Base-by-base conservation (phyloP, 306 rosid genomes). In the Aeschynomene evenia region DNA sequence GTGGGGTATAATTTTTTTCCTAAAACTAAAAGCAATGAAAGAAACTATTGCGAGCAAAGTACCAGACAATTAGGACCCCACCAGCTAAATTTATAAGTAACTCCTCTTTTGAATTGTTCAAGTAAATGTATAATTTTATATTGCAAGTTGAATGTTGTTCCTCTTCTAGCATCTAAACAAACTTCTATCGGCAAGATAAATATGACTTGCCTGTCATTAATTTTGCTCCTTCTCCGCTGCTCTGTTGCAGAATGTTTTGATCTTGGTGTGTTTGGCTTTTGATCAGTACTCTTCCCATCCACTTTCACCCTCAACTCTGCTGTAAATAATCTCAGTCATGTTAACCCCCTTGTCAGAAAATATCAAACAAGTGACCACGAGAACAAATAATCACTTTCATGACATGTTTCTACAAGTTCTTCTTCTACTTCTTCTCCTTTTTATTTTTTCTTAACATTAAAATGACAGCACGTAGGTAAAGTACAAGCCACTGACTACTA, bases 211-310 rank as follows among this genome's bases (percentile, higher is more conserved):
- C 99, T 87, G 64, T 95, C 96, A 81, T 95, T 95, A 45, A 95
- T 95, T 84, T 95, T 95, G 80, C 99, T 95, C 80, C 99, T 87
- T 56, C 99, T 86, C 37, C 99, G 89, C 77, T 95, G 99, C 73
- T 95, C 99, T 23, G 99, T 95, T 21, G 95, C 99, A 22, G 99
- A 95, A 75, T 95, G 99, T 77, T 95, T 95, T 50, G 99, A 95
- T 70, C 99, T 85, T 5, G 99, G 97, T 2, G 99, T 95, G 78
- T 87, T 86, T 36, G 96, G 92, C 68, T 88, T 95, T 79, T 87
- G 96, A 72, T 95, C 97, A 31, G 86, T 77, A 83, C 67, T 74
- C 75, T 83, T 86, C 18, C 73, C 84, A 26, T 89, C 95, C 74
- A 91, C 85, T 75, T 79, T 86, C 68, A 83, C 91, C 77, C 78